phyloP scores from a whole-genome alignment of 192 early-diverging fungal genomes.

The Podila epigama region DNA sequence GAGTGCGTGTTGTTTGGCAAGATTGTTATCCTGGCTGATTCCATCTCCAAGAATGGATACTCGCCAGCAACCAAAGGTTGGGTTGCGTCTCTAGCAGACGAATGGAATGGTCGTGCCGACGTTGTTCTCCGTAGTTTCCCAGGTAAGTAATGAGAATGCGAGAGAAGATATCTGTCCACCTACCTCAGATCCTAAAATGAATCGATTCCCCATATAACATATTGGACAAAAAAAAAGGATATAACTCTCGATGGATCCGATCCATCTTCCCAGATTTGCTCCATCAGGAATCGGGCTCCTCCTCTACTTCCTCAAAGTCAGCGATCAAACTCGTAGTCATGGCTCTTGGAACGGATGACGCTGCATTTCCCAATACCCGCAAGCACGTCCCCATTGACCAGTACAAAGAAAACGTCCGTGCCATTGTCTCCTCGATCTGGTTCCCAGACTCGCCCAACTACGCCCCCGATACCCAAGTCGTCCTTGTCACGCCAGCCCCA shows the following conservation, averaged over 20 bases:
- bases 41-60: conserved; percentile 41
- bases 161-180: not conserved
- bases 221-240: conserved; percentile 64
- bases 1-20: conserved; percentile 40
- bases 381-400: conserved; percentile 68
- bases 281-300: conserved; percentile 48
- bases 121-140: conserved; percentile 81
- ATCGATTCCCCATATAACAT: not conserved
- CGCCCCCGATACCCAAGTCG: conserved; percentile 68
- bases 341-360: conserved; percentile 90
- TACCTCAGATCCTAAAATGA: no score
- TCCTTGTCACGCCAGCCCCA: conserved; percentile 82
- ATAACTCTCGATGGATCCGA: conserved; percentile 70
- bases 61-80: conserved; percentile 38
- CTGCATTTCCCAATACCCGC: conserved; percentile 52
- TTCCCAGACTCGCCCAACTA: conserved; percentile 58
- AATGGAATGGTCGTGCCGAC: conserved; percentile 60
- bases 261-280: conserved; percentile 64
- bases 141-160: conserved; percentile 51
- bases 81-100: conserved; percentile 33
- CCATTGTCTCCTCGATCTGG: conserved; percentile 63
- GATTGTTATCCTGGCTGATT: conserved; percentile 41
- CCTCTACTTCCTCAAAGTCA: no score
- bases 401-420: conserved; percentile 67
- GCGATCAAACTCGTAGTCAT: conserved; percentile 66